These are phyloP conservation scores for Gentiana dahurica DNA, from an alignment of 257 asterid species.

Conservation along the genomic window DNA sequence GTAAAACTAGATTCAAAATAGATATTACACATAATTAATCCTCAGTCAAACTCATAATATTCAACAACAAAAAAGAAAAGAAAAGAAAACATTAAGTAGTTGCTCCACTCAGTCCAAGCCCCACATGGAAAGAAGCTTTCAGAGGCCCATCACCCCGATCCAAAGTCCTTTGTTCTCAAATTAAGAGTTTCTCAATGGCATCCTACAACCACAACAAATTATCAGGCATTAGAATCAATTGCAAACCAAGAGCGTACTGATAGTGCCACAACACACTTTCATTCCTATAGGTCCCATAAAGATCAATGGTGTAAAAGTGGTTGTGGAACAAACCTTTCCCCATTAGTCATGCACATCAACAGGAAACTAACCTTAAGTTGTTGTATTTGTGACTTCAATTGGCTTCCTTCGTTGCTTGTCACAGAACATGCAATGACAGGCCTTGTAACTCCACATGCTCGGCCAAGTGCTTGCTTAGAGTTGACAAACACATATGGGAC, in stretches of 20 bases:
- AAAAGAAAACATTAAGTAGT: background rate
- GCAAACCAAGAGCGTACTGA: background rate
- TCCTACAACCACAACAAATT: conserved; percentile 9
- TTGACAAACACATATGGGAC: conserved; percentile 70
- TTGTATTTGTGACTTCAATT: conserved; percentile 69
- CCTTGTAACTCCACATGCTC: conserved; percentile 82
- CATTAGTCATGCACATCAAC: background rate
- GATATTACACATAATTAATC: background rate
- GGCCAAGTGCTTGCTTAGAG: conserved; percentile 64
- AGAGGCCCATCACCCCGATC: conserved; percentile 22
- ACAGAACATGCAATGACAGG: conserved; percentile 78
- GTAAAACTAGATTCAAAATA: background rate
- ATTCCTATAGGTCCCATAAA: too few species aligned
- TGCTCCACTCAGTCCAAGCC: conserved; percentile 9
- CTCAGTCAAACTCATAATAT: background rate
- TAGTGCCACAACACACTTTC: background rate
- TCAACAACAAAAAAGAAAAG: background rate
- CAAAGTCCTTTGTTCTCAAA: conserved; percentile 5
- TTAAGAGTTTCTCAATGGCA: conserved; percentile 26
- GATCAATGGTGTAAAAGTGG: too few species aligned
- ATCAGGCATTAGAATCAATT: background rate
- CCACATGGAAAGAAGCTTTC: background rate
- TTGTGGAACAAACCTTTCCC: too few species aligned
- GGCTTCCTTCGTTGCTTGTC: conserved; percentile 74
- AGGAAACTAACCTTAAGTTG: conserved; percentile 42